Evolutionary conservation across 805 yeast genomes (phyloP).

Genomic region (Candida boleticola): DNA sequence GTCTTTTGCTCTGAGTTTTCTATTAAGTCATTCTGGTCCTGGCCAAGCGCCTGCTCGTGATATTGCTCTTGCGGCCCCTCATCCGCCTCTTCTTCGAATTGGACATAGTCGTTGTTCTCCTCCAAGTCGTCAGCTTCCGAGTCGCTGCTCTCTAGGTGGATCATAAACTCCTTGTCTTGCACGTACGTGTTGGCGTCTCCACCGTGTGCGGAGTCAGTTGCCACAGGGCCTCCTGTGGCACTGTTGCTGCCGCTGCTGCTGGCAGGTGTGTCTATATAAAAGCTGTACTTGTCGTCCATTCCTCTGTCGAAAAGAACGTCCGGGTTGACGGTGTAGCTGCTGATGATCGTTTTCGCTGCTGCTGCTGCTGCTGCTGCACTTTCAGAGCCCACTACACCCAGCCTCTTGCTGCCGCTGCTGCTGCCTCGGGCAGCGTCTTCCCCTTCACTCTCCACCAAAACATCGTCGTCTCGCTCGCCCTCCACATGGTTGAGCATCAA

Average conservation of each 20-base stretch:
- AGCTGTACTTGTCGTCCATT: conserved; percentile 21
- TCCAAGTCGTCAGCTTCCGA: conserved; percentile 17
- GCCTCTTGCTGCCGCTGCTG: not conserved
- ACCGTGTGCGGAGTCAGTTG: not conserved
- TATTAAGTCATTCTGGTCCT: not conserved
- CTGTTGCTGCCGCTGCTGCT: conserved; percentile 3
- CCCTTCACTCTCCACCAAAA: conserved; percentile 15
- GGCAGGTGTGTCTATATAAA: conserved; percentile 18
- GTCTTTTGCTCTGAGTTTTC: not conserved
- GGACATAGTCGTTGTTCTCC: conserved; percentile 23
- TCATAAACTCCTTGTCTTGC: conserved; percentile 13
- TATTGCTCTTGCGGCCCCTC: not conserved
- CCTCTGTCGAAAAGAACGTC: conserved; percentile 16
- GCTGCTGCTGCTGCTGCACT: not conserved
- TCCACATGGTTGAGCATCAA: conserved; percentile 11
- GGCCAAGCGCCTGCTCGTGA: not conserved
- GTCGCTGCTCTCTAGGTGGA: conserved; percentile 11
- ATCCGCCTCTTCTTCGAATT: conserved; percentile 7
- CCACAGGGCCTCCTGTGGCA: not conserved
- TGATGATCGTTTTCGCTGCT: conserved; percentile 13
- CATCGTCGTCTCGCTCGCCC: conserved; percentile 16
- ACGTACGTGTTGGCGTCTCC: not conserved
- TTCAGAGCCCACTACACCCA: not conserved
- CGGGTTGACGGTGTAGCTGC: conserved; percentile 36
- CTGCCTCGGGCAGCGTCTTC: conserved; percentile 9